Conservation (phyloP, 129 eudicot species). For the Silybum marianum region DNA sequence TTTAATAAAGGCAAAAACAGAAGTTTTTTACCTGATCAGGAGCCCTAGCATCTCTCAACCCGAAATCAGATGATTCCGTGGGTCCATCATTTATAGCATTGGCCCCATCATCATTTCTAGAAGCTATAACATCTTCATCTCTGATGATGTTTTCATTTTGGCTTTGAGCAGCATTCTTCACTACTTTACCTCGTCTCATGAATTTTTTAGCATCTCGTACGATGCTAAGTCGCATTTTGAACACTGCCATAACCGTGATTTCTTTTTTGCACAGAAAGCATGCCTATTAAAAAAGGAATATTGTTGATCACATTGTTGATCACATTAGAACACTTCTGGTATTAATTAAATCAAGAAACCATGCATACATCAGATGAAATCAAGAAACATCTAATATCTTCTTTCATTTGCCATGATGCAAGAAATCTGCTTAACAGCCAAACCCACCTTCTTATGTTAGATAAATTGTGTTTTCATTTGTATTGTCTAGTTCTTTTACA, state of each 20-base stretch:
- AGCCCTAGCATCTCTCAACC: background rate
- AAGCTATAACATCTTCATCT: background rate
- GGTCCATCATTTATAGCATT: background rate
- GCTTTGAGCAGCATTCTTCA: background rate
- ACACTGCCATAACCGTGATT: slow-evolving; percentile 56
- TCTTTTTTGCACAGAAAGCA: slow-evolving; percentile 67
- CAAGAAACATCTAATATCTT: background rate
- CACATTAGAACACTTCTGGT: background rate
- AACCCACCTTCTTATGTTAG: background rate
- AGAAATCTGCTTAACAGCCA: background rate
- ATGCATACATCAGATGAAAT: background rate
- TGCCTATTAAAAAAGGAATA: slow-evolving; percentile 42
- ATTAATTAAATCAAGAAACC: background rate
- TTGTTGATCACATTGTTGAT: background rate
- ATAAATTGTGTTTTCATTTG: background rate
- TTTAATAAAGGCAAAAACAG: too few species aligned
- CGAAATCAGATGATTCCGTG: background rate
- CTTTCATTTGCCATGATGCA: background rate
- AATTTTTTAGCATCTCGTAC: slow-evolving; percentile 30
- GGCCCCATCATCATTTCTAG: background rate
- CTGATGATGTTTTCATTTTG: background rate
- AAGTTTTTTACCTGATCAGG: too few species aligned
- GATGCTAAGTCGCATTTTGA: slow-evolving; percentile 65
- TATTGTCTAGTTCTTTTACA: background rate
- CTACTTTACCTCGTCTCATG: too few species aligned